These are phyloP conservation scores for Lathyrus tuberosus DNA, from an alignment of 306 rosid species.

Conservation along the genomic window DNA sequence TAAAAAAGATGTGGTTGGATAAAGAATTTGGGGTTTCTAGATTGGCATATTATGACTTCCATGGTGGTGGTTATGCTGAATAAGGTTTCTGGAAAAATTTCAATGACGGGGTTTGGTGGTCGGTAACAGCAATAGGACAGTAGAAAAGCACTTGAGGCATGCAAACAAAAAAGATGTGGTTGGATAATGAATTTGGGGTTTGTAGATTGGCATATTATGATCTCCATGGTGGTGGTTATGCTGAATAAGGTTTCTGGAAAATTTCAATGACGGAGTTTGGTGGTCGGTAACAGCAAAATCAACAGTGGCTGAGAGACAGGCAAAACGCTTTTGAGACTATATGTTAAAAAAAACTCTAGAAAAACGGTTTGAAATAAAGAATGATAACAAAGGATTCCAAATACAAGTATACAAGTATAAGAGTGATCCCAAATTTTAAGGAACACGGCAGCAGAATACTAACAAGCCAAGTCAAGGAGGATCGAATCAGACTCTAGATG, in stretches of 20 bases:
- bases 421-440: background rate
- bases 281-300: background rate
- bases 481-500: background rate
- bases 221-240: background rate
- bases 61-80: background rate
- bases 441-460: background rate
- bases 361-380: background rate
- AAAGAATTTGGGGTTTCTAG: background rate
- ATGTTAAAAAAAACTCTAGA: background rate
- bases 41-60: background rate
- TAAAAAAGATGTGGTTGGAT: background rate
- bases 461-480: background rate
- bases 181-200: background rate
- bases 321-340: background rate
- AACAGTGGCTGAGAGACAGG: background rate
- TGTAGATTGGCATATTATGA: background rate
- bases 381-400: background rate
- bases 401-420: background rate
- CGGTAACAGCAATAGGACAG: background rate
- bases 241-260: background rate
- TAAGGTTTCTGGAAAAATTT: background rate
- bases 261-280: background rate
- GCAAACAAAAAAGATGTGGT: background rate
- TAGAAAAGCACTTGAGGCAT: background rate
- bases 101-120: background rate